phyloP scores from a whole-genome alignment of 176 grass and related monocot species.

The Triticum urartu region DNA sequence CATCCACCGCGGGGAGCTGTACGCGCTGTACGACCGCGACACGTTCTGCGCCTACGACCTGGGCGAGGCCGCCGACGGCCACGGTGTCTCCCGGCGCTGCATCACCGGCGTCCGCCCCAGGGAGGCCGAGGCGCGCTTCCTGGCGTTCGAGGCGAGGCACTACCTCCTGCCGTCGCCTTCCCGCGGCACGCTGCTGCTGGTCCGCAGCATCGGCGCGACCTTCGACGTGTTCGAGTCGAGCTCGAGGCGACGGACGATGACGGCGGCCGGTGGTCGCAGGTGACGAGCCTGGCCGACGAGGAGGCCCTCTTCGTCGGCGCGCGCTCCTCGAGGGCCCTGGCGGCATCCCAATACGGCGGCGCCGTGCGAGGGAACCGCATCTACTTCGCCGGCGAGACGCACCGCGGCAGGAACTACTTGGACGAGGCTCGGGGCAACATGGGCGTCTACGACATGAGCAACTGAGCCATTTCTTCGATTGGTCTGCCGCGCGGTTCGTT shows the following conservation, averaged over 20 bases:
- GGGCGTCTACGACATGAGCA: neutral
- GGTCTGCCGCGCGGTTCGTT: neutral
- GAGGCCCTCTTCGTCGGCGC: neutral
- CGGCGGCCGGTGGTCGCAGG: neutral
- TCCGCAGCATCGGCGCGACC: neutral
- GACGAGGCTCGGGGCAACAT: neutral
- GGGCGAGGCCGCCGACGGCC: neutral
- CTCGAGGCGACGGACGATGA: neutral
- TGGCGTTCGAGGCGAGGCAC: neutral
- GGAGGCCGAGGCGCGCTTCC: neutral
- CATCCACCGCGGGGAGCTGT: neutral
- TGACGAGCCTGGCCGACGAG: neutral
- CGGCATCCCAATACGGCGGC: neutral
- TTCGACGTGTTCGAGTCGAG: slow-evolving; percentile 14
- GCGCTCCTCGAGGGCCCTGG: neutral
- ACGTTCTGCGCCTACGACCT: neutral
- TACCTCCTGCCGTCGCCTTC: neutral
- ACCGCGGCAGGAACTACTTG: no score
- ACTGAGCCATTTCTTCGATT: neutral
- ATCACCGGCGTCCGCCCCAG: neutral
- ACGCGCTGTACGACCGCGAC: neutral
- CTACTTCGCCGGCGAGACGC: neutral
- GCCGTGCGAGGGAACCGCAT: neutral
- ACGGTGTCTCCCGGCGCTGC: neutral
- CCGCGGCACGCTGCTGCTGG: slow-evolving; percentile 6